A percentile compares a stretch with the other conserved stretches of the same genome.
Conservation (phyloP, 2,329 filamentous ascomycete genomes). For the Ascochyta clinopodiicola region DNA sequence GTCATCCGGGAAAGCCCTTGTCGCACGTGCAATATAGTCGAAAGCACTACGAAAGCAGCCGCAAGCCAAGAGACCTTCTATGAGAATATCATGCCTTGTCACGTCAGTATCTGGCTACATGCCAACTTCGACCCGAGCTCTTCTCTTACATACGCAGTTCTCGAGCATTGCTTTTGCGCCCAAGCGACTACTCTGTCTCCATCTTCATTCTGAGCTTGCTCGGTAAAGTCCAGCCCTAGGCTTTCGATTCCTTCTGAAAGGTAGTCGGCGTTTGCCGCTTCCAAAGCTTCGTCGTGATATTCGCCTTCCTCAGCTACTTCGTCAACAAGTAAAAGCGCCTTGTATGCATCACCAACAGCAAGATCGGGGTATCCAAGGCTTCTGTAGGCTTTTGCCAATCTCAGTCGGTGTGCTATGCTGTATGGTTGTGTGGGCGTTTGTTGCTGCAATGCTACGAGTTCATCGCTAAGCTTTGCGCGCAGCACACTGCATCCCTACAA, state of each 20-base stretch:
- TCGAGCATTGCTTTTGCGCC: slow-evolving; percentile 33
- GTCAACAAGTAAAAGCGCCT: slow-evolving; percentile 84
- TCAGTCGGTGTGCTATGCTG: slow-evolving; percentile 53
- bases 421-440: slow-evolving; percentile 41
- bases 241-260: slow-evolving; percentile 16
- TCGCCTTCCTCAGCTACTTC: slow-evolving; percentile 80
- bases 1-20: slow-evolving; percentile 62
- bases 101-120: slow-evolving; percentile 14
- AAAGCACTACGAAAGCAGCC: slow-evolving; percentile 73
- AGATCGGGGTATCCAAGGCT: slow-evolving; percentile 87
- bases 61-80: slow-evolving; percentile 63
- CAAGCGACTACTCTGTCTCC: slow-evolving; percentile 16
- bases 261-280: slow-evolving; percentile 54
- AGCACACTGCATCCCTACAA: slow-evolving; percentile 2
- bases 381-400: slow-evolving; percentile 74
- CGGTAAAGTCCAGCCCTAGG: slow-evolving; percentile 3
- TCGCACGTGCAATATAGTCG: slow-evolving; percentile 69
- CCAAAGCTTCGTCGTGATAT: slow-evolving; percentile 73
- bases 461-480: slow-evolving; percentile 21
- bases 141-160: slow-evolving; percentile 38
- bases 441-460: slow-evolving; percentile 36
- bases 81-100: slow-evolving; percentile 42
- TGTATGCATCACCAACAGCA: slow-evolving; percentile 87
- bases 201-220: neutral
- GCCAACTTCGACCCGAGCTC: neutral